Base-by-base conservation (phyloP, 2,329 filamentous ascomycete species). In the Nigrograna mackinnonii region DNA sequence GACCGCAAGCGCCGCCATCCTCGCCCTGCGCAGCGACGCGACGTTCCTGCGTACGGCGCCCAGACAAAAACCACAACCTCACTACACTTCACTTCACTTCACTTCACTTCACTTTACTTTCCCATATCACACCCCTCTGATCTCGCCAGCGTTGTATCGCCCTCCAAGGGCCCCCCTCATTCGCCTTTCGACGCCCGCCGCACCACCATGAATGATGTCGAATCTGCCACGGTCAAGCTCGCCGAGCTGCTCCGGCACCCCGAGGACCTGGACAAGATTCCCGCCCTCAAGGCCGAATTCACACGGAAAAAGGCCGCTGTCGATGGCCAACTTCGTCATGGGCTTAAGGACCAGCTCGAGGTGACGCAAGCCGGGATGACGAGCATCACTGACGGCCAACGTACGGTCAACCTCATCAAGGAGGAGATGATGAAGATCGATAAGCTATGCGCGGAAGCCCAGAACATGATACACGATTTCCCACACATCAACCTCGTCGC, bases 341-440 rank as follows among this genome's bases (percentile, higher is more conserved):
- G 90, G 26, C 80, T 97, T 52, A 85, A 89, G 58, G 91, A 96
- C 62, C 94, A 99, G 77, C 82, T 99, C 44, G 89, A 96, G 72
- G 87, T 91, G 41, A 96, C 94, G 9, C 92, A 97, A 73, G 82
- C 87, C 55, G 94, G 94, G 67, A 96, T 99, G 85, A 86, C 76
- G 52, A 88, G 88, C 49, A 85, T 99, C 52, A 84, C 83, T 33
- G 91, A 96, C 64, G 91, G 91, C 43, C 91, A 97, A 71, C 88
- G 91, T 68, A 89, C 89, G 47, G 89, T 99, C 24, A 87, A 89
- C 64, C 83, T 87, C 58, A 96, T 96, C 72, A 96, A 95, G 70
- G 92, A 97, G 55, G 94, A 99, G 75, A 94, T 99, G 83, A 91
- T 95, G 78, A 95, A 92, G 73, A 97, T 99, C 61, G 94, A 99